A percentile compares a stretch with the other conserved stretches of the same genome.
These are phyloP conservation scores for Botrytis medusae DNA, from an alignment of 2,329 filamentous ascomycete species.

Conservation along the genomic window DNA sequence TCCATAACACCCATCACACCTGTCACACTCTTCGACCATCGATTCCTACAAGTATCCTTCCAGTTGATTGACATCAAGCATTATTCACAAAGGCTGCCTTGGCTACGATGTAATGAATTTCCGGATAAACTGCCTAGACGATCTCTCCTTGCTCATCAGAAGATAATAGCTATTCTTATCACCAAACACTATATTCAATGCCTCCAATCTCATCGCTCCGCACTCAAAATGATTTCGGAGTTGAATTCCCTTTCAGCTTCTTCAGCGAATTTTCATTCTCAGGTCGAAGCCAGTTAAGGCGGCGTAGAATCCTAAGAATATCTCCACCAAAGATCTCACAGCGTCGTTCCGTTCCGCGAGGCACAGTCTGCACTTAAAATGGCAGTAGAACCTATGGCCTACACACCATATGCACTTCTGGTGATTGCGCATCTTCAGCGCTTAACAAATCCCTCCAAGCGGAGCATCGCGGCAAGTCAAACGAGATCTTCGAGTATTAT, in stretches of 20 bases:
- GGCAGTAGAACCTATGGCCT: not conserved
- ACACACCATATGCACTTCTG: not conserved
- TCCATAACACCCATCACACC: not conserved
- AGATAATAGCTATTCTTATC: not conserved
- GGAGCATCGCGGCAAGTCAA: constrained; percentile 12
- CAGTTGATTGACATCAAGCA: not conserved
- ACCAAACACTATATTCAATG: not conserved
- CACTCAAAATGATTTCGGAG: not conserved
- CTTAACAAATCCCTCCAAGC: constrained; percentile 11
- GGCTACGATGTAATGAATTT: not conserved
- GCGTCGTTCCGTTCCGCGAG: constrained; percentile 20
- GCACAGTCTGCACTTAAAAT: constrained; percentile 17
- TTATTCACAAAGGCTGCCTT: not conserved
- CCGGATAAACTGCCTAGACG: not conserved
- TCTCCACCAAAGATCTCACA: constrained; percentile 13
- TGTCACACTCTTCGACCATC: not conserved
- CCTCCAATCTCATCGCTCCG: not conserved
- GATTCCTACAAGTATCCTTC: not conserved
- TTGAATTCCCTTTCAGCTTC: not conserved
- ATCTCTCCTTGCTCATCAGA: not conserved
- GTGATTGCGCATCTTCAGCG: constrained; percentile 12
- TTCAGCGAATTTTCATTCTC: not conserved
- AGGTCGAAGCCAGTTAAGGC: not conserved
- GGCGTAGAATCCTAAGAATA: constrained; percentile 8
- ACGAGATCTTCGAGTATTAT: not conserved